Evolutionary conservation across 2,329 filamentous ascomycete genomes (phyloP).

Genomic region (Fusarium pseudoanthophilum): DNA sequence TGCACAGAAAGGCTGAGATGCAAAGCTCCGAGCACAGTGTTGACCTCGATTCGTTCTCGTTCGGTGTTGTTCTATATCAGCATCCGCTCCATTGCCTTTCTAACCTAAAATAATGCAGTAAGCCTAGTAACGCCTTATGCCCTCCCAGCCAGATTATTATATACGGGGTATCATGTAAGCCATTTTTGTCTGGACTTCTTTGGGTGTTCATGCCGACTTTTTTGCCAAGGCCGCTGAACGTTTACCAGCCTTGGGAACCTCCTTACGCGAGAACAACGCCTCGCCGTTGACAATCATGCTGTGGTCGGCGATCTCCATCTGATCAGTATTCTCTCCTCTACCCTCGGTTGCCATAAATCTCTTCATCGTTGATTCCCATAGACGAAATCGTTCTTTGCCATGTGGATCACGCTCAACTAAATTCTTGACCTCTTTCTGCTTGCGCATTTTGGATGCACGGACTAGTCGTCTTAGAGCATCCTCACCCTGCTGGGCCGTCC

Average conservation of each 20-base stretch:
- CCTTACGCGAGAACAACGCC: conserved; percentile 62
- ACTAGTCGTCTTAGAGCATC: conserved; percentile 69
- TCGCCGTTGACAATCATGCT: conserved; percentile 74
- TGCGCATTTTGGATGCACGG: conserved; percentile 70
- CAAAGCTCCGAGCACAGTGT: neutral
- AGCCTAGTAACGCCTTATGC: conserved; percentile 26
- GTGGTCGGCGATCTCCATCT: conserved; percentile 67
- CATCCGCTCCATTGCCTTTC: neutral
- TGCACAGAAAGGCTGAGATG: neutral
- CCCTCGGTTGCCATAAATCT: conserved; percentile 57
- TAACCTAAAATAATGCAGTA: neutral
- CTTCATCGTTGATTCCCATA: conserved; percentile 72
- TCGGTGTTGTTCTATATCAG: conserved; percentile 12
- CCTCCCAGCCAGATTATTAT: conserved; percentile 16
- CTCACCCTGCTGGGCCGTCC: conserved; percentile 70
- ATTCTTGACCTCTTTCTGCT: conserved; percentile 71
- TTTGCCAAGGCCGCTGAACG: conserved; percentile 48
- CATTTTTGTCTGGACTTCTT: neutral
- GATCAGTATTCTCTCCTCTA: conserved; percentile 49
- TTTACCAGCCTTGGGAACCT: conserved; percentile 60
- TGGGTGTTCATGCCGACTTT: conserved; percentile 29
- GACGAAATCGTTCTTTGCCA: conserved; percentile 65
- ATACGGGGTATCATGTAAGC: conserved; percentile 28
- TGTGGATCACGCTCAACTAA: conserved; percentile 63
- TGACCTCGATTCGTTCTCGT: conserved; percentile 5